Percentiles rank a stretch among this genome's conserved stretches.
These are phyloP conservation scores for Diplodia intermedia DNA, from an alignment of 2,329 filamentous ascomycete genomes.

Conservation along the genomic window DNA sequence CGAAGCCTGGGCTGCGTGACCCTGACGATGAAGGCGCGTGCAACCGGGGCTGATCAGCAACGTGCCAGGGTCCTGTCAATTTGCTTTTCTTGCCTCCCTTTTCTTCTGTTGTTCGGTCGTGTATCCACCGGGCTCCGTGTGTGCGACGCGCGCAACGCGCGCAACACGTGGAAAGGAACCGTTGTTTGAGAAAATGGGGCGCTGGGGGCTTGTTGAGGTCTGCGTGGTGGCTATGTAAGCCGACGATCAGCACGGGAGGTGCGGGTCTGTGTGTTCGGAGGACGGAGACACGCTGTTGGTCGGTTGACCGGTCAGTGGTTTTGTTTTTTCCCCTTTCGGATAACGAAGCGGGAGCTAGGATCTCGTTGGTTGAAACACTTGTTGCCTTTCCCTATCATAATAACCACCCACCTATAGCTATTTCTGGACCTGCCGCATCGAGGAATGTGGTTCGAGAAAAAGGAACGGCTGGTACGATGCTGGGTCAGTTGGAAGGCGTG, in stretches of 20 bases:
- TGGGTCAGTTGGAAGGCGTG: neutral
- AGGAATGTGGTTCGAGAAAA: neutral
- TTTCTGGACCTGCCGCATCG: neutral
- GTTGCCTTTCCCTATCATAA: neutral
- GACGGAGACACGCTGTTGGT: neutral
- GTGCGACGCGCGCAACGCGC: neutral
- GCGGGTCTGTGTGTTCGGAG: constrained; percentile 11
- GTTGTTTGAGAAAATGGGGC: constrained; percentile 15
- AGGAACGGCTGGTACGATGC: neutral
- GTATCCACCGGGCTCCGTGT: neutral
- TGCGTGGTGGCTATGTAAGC: constrained; percentile 2
- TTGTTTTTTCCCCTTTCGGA: constrained; percentile 3
- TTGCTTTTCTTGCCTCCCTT: neutral
- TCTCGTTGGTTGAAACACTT: constrained; percentile 6
- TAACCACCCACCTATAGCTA: neutral
- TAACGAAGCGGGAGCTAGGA: neutral
- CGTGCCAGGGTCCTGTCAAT: neutral
- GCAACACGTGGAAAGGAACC: neutral
- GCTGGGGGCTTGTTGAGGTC: constrained; percentile 10
- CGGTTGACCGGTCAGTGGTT: neutral
- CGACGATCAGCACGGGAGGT: neutral
- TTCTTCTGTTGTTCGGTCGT: neutral
- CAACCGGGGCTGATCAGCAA: neutral
- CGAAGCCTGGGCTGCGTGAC: neutral
- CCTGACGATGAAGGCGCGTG: neutral